Evolutionary conservation across 192 early-diverging fungal genomes (phyloP), one percentile per base, ranked within the genome.

Genomic region (Glomus cerebriforme): DNA sequence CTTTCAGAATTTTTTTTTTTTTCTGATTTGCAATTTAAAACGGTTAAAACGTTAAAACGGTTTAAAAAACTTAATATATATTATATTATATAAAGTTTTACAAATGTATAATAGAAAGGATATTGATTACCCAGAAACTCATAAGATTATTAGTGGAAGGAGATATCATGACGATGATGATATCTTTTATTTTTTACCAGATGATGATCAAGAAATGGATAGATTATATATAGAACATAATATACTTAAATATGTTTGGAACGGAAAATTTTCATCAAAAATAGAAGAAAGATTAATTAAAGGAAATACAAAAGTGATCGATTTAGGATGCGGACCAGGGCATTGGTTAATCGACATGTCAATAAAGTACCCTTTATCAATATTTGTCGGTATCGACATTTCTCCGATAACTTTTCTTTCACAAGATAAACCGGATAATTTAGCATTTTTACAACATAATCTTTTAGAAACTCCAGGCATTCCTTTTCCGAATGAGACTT

Each of bases 341-440:
- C 32, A 26, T n/a, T 70, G 68, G 68, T 7, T 39, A 27, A 43
- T 35, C 7, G 68, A 70, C 0, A 24, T 70, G 29, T 35, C 68
- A 43, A 22, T n/a, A 24, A 24, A 45, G 22, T 73, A 73, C 24
- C 71, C 71, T 29, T 22, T 19, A 27, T 54, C 71, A 31, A 45
- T 13, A 6, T 73, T 73, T 73, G 22, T 73, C 7, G 71, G 71
- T 9, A 31, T 73, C 2, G 71, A 73, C n/a, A 73, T 73, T 49
- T 0, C 9, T 4, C 2, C 47, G 5, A 3, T 4, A 54, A 17
- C 3, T 4, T 17, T 24, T 34, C 26, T 27, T 3, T 29, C 15
- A 26, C n/a, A 27, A 32, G 71, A 73, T 29, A 49, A 19, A 31
- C 39, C 24, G 6, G 2, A n/a, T 7, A 73, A 73, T 49, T 3